These are phyloP conservation scores for Amoebophrya sp. DNA, from an alignment of 169 alveolate genomes.

Conservation along the genomic window DNA sequence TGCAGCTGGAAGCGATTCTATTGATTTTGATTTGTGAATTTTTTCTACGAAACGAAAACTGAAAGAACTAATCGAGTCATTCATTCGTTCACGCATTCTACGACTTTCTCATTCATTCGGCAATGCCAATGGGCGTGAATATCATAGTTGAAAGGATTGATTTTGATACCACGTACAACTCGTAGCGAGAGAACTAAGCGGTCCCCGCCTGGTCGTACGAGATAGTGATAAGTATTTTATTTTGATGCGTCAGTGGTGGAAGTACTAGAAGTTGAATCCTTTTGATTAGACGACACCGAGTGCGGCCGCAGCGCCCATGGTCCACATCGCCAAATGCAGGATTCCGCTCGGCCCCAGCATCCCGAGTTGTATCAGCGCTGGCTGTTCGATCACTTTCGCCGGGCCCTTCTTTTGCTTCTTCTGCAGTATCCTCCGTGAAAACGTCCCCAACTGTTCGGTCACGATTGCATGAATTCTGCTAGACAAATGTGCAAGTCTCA, in stretches of 20 bases:
- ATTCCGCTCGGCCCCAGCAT: not conserved
- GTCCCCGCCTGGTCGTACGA: not conserved
- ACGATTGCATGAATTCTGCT: too few species aligned
- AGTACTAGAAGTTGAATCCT: not conserved
- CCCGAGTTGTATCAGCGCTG: not conserved
- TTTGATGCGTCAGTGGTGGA: not conserved
- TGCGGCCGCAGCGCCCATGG: not conserved
- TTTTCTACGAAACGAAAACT: too few species aligned
- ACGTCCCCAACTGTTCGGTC: not conserved
- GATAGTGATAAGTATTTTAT: not conserved
- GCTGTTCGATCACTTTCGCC: not conserved
- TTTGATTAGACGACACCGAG: not conserved
- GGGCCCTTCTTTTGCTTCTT: not conserved
- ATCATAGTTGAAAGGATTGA: not conserved
- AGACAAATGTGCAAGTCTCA: too few species aligned
- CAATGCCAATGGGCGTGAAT: not conserved
- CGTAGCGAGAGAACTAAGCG: not conserved
- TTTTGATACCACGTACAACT: not conserved
- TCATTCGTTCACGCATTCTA: too few species aligned
- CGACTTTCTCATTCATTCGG: not conserved
- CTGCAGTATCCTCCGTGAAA: not conserved
- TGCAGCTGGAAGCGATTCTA: too few species aligned
- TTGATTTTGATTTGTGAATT: too few species aligned
- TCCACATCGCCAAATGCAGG: not conserved
- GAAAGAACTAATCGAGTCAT: too few species aligned